A percentile compares a stretch with the other conserved stretches of the same genome.
These are phyloP conservation scores for Psilocybe cyanescens DNA, from an alignment of 768 basidiomycete genomes.

Conservation along the genomic window DNA sequence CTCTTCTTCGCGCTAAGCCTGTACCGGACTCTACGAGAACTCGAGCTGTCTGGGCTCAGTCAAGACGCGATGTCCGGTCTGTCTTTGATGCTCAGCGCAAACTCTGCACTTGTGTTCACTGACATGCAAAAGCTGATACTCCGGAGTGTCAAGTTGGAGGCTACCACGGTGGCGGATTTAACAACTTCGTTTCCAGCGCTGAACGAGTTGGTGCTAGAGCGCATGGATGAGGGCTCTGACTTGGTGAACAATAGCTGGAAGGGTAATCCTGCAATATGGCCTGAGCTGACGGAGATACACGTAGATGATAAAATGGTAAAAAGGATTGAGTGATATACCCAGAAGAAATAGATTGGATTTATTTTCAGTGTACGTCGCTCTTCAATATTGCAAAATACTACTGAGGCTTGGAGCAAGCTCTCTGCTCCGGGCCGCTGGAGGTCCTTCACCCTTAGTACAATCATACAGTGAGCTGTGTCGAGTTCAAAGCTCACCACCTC, in stretches of 20 bases:
- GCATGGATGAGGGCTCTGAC: background rate
- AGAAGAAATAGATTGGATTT: no score
- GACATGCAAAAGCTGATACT: background rate
- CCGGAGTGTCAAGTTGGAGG: background rate
- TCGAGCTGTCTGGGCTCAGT: background rate
- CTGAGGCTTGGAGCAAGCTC: no score
- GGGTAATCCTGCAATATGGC: background rate
- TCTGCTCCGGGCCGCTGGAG: no score
- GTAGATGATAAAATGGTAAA: background rate
- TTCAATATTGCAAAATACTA: no score
- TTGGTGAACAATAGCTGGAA: slow-evolving; percentile 3
- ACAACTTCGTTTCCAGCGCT: background rate
- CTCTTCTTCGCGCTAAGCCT: slow-evolving; percentile 10
- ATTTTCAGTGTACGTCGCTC: no score
- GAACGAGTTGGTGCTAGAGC: background rate
- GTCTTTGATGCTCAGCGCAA: background rate
- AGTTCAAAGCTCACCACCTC: no score
- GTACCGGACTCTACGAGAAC: background rate
- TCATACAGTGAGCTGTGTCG: no score
- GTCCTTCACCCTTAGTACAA: no score
- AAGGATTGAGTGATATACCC: no score
- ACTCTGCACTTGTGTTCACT: background rate
- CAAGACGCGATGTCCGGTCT: slow-evolving; percentile 2
- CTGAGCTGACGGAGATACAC: background rate
- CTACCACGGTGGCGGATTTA: background rate